Percentiles rank a stretch among this genome's conserved stretches.
Conservation (phyloP, 2,329 filamentous ascomycete species). For the Cercospora zeina region DNA sequence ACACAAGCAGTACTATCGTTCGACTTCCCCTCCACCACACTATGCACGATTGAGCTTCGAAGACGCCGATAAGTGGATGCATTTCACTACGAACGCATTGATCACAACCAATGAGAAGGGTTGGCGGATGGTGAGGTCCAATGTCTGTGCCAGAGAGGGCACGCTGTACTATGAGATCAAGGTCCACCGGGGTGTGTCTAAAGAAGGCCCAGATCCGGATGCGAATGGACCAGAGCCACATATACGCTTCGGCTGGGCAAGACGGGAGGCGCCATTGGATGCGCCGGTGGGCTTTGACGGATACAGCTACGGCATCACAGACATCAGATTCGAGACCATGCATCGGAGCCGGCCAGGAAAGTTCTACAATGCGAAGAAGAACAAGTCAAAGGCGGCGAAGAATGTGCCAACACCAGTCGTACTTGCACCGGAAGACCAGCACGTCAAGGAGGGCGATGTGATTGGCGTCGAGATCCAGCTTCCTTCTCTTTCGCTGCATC, state of each 20-base stretch:
- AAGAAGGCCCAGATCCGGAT: constrained; percentile 45
- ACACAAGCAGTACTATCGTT: constrained; percentile 83
- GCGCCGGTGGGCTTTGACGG: constrained; percentile 83
- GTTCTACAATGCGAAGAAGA: constrained; percentile 58
- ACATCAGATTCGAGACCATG: constrained; percentile 86
- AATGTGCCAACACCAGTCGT: constrained; percentile 43
- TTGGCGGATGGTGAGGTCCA: constrained; percentile 86
- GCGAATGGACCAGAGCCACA: constrained; percentile 53
- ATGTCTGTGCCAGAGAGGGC: constrained; percentile 85
- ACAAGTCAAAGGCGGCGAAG: constrained; percentile 42
- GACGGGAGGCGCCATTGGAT: constrained; percentile 77
- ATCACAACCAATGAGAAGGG: constrained; percentile 89
- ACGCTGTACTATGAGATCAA: constrained; percentile 94
- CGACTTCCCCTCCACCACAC: constrained; percentile 82
- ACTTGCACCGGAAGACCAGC: constrained; percentile 57
- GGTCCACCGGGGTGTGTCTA: constrained; percentile 72
- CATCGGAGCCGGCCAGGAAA: constrained; percentile 92
- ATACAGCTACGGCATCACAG: constrained; percentile 91
- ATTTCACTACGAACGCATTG: constrained; percentile 68
- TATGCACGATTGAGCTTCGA: constrained; percentile 87
- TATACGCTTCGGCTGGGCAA: constrained; percentile 82
- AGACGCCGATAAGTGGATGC: constrained; percentile 82
- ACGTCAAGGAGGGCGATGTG: constrained; percentile 85
- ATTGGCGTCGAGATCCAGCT: constrained; percentile 91
- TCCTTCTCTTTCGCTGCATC: constrained; percentile 79